These are phyloP conservation scores for Durotheca rogersii DNA, from an alignment of 495 filamentous ascomycete species.

Conservation along the genomic window DNA sequence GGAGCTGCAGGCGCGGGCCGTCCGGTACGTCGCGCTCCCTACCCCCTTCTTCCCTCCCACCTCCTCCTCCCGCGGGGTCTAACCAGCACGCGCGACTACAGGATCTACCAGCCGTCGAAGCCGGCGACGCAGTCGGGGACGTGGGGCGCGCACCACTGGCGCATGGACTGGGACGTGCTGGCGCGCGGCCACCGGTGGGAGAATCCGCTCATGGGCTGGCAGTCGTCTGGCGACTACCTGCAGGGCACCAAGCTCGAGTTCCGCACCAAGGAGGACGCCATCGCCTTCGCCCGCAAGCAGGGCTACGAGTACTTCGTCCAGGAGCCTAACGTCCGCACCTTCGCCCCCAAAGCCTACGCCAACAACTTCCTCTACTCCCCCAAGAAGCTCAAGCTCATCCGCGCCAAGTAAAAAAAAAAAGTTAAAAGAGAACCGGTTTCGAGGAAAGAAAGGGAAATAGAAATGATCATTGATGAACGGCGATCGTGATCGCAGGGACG, in stretches of 20 bases:
- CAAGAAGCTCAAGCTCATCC: conserved; percentile 85
- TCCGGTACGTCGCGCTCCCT: conserved; percentile 61
- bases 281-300: conserved; percentile 94
- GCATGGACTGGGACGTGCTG: conserved; percentile 97
- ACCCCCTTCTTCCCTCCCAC: neutral
- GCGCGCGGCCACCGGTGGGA: conserved; percentile 91
- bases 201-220: conserved; percentile 98
- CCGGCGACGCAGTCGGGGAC: conserved; percentile 90
- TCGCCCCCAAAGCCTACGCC: conserved; percentile 90
- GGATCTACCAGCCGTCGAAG: conserved; percentile 88
- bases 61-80: too few species aligned
- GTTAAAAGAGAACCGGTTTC: too few species aligned
- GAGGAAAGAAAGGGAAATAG: neutral
- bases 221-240: conserved; percentile 89
- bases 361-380: conserved; percentile 89
- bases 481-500: too few species aligned
- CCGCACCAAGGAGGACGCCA: conserved; percentile 91
- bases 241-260: conserved; percentile 90
- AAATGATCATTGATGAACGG: conserved; percentile 6
- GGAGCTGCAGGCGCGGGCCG: conserved; percentile 88
- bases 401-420: conserved; percentile 80
- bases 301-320: conserved; percentile 99
- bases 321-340: conserved; percentile 85
- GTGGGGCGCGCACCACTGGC: conserved; percentile 82
- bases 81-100: conserved; percentile 41